A percentile compares a stretch with the other conserved stretches of the same genome.
phyloP scores from a whole-genome alignment of 495 filamentous ascomycete genomes.

The Venustampulla echinocandica region DNA sequence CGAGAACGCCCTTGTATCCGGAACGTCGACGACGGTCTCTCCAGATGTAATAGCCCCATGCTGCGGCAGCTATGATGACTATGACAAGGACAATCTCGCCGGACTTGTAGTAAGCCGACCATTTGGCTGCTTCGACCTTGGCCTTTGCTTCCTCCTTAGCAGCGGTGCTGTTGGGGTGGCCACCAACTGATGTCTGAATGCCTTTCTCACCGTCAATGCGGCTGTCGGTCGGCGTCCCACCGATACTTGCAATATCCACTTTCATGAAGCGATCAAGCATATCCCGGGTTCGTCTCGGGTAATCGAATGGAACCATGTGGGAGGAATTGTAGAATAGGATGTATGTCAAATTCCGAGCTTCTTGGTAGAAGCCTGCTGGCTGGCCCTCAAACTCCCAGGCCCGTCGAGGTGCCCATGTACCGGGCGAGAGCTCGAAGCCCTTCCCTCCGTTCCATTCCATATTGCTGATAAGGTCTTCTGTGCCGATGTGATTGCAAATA shows the following conservation, averaged over 20 bases:
- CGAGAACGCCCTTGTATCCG: conserved; percentile 45
- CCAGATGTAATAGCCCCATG: conserved; percentile 86
- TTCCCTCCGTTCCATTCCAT: conserved; percentile 86
- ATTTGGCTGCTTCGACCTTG: conserved; percentile 76
- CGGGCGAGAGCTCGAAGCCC: conserved; percentile 83
- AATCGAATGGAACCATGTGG: conserved; percentile 97
- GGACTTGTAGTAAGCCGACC: conserved; percentile 85
- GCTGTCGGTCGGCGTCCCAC: conserved; percentile 74
- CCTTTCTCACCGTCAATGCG: conserved; percentile 87
- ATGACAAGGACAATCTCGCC: conserved; percentile 85
- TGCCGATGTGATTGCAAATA: conserved; percentile 96
- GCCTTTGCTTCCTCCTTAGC: conserved; percentile 62
- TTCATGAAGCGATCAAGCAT: conserved; percentile 97
- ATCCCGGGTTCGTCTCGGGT: conserved; percentile 75
- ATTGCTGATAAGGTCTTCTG: conserved; percentile 82
- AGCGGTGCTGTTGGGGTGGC: conserved; percentile 69
- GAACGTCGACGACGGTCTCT: conserved; percentile 53
- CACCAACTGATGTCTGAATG: conserved; percentile 76
- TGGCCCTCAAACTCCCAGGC: conserved; percentile 95
- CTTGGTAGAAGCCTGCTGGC: conserved; percentile 83
- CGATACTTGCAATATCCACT: conserved; percentile 87
- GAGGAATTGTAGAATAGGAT: conserved; percentile 90
- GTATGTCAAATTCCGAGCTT: conserved; percentile 91
- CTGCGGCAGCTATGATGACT: conserved; percentile 64
- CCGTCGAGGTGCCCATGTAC: conserved; percentile 81